These are phyloP conservation scores for Trametes versicolor DNA, from an alignment of 1,284 basidiomycete genomes.

Conservation along the genomic window DNA sequence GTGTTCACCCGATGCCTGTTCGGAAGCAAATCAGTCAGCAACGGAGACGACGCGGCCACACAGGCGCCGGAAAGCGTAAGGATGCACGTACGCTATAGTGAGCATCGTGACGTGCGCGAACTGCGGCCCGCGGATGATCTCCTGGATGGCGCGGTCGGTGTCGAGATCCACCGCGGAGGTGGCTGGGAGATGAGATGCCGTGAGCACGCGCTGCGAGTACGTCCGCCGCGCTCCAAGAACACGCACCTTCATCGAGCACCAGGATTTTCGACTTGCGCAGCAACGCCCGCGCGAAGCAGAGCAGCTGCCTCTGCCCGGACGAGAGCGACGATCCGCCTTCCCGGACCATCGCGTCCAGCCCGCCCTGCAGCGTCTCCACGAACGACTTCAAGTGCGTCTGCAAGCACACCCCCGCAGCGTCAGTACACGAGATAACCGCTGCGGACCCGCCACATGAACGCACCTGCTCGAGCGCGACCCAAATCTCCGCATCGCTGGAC, in stretches of 20 bases:
- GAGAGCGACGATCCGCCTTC: slow-evolving; percentile 89
- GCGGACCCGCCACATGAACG: slow-evolving; percentile 37
- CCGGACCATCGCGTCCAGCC: slow-evolving; percentile 79
- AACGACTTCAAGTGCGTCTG: slow-evolving; percentile 76
- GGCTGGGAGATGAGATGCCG: slow-evolving; percentile 51
- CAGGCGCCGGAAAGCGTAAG: slow-evolving; percentile 29
- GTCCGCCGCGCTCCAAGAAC: not conserved
- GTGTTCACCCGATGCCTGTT: slow-evolving; percentile 88
- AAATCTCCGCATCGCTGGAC: slow-evolving; percentile 82
- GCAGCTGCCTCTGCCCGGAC: slow-evolving; percentile 85
- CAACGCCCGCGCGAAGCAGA: slow-evolving; percentile 86
- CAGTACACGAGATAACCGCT: not conserved
- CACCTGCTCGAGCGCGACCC: slow-evolving; percentile 83
- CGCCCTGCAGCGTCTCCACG: slow-evolving; percentile 75
- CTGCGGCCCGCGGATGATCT: slow-evolving; percentile 77
- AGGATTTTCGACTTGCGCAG: slow-evolving; percentile 87
- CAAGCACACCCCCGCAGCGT: not conserved
- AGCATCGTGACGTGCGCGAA: slow-evolving; percentile 82
- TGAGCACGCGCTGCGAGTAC: not conserved
- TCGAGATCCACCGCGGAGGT: slow-evolving; percentile 90
- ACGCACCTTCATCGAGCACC: slow-evolving; percentile 87
- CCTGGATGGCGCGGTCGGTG: slow-evolving; percentile 88
- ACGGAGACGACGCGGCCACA: not conserved
- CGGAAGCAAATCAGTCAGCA: slow-evolving; percentile 2
- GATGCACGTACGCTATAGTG: slow-evolving; percentile 76